phyloP scores from a whole-genome alignment of 805 yeast species.

The Suhomyces sp. region DNA sequence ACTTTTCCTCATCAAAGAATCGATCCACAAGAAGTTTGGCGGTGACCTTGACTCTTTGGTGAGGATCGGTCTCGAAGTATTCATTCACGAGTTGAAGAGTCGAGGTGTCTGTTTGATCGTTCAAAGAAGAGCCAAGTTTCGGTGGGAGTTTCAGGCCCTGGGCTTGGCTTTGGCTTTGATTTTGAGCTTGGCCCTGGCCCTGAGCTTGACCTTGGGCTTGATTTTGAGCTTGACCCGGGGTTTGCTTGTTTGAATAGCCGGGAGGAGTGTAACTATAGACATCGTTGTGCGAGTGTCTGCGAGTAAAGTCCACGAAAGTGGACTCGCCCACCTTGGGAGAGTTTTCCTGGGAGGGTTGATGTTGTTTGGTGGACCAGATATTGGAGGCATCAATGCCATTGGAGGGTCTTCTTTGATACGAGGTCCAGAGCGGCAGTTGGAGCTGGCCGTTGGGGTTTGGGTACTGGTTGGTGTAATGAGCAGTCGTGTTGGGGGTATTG shows the following conservation, averaged over 20 bases:
- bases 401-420: constrained; percentile 1
- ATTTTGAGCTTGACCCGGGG: not conserved
- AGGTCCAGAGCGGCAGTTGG: constrained; percentile 4
- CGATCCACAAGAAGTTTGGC: constrained; percentile 26
- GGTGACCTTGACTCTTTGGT: constrained; percentile 39
- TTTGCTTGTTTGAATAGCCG: not conserved
- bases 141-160: no score
- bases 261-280: constrained; percentile 3
- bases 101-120: not conserved
- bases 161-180: no score
- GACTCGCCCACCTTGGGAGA: not conserved
- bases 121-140: no score
- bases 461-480: not conserved
- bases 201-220: no score
- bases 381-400: constrained; percentile 5
- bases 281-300: constrained; percentile 9
- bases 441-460: not conserved
- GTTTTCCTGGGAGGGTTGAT: constrained; percentile 1
- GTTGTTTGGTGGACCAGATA: constrained; percentile 3
- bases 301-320: constrained; percentile 1
- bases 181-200: no score
- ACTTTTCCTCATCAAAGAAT: constrained; percentile 30
- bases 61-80: constrained; percentile 39
- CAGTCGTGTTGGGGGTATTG: no score
- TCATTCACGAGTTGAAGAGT: constrained; percentile 22